Conservation (phyloP, 768 basidiomycete genomes). For the Pleurotus eryngii region DNA sequence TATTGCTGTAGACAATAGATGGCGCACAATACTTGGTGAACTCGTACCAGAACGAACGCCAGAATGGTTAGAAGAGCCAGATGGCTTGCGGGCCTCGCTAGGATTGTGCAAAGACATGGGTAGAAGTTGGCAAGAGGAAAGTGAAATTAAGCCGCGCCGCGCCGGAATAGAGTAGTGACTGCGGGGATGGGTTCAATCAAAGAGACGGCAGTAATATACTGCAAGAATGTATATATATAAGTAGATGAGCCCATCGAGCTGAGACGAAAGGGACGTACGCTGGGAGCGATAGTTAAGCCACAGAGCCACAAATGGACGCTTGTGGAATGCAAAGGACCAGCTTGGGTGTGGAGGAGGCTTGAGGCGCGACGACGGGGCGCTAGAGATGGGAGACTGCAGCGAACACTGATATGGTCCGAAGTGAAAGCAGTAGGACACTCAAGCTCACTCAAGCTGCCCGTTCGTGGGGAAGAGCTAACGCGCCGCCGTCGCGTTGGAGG, state of each 20-base stretch:
- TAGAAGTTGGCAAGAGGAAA: slow-evolving; percentile 6
- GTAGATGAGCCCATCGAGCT: neutral
- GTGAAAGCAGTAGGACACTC: neutral
- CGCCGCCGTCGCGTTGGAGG: slow-evolving; percentile 8
- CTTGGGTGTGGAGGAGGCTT: slow-evolving; percentile 27
- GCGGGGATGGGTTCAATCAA: neutral
- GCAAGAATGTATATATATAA: neutral
- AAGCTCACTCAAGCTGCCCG: neutral
- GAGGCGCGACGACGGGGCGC: slow-evolving; percentile 22
- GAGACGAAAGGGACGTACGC: slow-evolving; percentile 9
- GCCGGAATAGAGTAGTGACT: neutral
- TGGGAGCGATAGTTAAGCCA: slow-evolving; percentile 8
- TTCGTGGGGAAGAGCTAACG: neutral
- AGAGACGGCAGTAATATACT: neutral
- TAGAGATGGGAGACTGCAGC: neutral
- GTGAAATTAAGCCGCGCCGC: too few relatives aligned
- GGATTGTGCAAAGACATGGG: slow-evolving; percentile 33
- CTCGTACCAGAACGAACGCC: slow-evolving; percentile 58
- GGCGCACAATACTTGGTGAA: slow-evolving; percentile 56
- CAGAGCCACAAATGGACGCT: slow-evolving; percentile 16
- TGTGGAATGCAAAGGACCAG: slow-evolving; percentile 20
- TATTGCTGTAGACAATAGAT: slow-evolving; percentile 1
- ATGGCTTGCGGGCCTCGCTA: slow-evolving; percentile 59
- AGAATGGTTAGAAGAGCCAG: slow-evolving; percentile 66
- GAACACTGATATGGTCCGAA: neutral